A percentile compares a stretch with the other conserved stretches of the same genome.
Conservation (phyloP, 495 filamentous ascomycete genomes). For the Daldinia bambusicola region DNA sequence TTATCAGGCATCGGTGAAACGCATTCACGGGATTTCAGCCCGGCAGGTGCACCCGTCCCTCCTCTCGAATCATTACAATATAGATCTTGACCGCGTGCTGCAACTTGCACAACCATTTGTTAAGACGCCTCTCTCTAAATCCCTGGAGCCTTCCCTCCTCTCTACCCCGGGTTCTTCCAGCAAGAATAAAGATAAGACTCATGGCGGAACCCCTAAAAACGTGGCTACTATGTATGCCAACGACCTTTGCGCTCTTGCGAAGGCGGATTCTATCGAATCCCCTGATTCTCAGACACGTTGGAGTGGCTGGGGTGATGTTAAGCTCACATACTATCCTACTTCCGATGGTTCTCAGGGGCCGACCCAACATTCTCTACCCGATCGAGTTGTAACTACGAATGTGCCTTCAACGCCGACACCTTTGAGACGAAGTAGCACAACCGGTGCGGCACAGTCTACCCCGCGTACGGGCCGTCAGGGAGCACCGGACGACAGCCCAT, state of each 20-base stretch:
- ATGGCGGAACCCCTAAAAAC: conserved; percentile 48
- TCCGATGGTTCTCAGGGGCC: conserved; percentile 36
- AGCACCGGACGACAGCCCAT: conserved; percentile 54
- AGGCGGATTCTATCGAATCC: conserved; percentile 53
- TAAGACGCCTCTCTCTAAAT: conserved; percentile 64
- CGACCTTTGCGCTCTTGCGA: conserved; percentile 77
- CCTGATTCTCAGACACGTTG: conserved; percentile 46
- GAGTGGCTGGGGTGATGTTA: conserved; percentile 62
- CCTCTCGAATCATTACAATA: conserved; percentile 89
- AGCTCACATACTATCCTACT: conserved; percentile 58
- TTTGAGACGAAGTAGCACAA: conserved; percentile 58
- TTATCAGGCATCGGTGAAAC: conserved; percentile 87
- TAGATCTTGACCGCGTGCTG: conserved; percentile 88
- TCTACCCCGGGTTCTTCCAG: conserved; percentile 56
- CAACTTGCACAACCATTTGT: conserved; percentile 85
- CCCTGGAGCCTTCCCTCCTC: conserved; percentile 52
- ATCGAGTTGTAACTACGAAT: conserved; percentile 40
- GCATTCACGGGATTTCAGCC: conserved; percentile 63
- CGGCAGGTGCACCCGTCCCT: conserved; percentile 75
- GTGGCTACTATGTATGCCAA: conserved; percentile 72
- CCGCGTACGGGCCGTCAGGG: conserved; percentile 51
- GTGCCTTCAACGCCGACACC: conserved; percentile 58
- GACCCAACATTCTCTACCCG: conserved; percentile 36
- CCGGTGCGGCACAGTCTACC: conserved; percentile 45
- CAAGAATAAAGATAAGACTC: conserved; percentile 79